phyloP scores from a whole-genome alignment of 2,329 filamentous ascomycete genomes.

The Tolypocladium pustulatum region DNA sequence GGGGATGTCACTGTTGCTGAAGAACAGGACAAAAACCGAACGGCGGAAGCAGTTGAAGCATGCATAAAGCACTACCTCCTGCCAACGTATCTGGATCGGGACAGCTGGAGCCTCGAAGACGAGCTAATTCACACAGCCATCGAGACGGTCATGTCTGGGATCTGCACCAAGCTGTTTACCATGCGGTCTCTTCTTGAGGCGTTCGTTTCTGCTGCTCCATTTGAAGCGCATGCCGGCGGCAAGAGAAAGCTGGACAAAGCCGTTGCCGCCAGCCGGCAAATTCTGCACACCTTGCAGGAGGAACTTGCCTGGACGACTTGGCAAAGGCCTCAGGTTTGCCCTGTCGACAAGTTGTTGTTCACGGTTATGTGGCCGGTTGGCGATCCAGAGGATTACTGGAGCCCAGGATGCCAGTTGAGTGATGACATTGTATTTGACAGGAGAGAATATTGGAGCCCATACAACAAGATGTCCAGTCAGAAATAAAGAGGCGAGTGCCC shows the following conservation, averaged over 20 bases:
- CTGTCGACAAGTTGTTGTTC: slow-evolving; percentile 43
- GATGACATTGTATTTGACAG: slow-evolving; percentile 10
- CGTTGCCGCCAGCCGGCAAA: slow-evolving; percentile 7
- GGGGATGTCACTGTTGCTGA: slow-evolving; percentile 8
- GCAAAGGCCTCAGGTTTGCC: slow-evolving; percentile 45
- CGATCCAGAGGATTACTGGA: slow-evolving; percentile 38
- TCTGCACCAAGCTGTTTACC: slow-evolving; percentile 24
- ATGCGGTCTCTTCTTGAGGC: not conserved
- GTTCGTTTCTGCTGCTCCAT: not conserved
- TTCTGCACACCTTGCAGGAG: slow-evolving; percentile 24
- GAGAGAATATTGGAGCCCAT: slow-evolving; percentile 12
- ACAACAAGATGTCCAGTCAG: not conserved
- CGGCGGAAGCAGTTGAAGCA: slow-evolving; percentile 26
- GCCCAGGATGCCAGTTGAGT: slow-evolving; percentile 19
- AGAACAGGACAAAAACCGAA: slow-evolving; percentile 12
- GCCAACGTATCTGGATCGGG: slow-evolving; percentile 11
- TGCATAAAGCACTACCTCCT: slow-evolving; percentile 37
- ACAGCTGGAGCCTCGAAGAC: slow-evolving; percentile 29
- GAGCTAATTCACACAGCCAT: slow-evolving; percentile 33
- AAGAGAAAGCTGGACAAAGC: slow-evolving; percentile 6
- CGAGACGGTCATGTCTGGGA: slow-evolving; percentile 21
- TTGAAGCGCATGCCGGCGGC: not conserved
- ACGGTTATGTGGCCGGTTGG: slow-evolving; percentile 57
- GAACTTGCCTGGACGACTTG: slow-evolving; percentile 50
- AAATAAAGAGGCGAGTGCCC: not conserved